phyloP scores from a whole-genome alignment of 2,329 filamentous ascomycete genomes.

The Sordariomycetes sp. region DNA sequence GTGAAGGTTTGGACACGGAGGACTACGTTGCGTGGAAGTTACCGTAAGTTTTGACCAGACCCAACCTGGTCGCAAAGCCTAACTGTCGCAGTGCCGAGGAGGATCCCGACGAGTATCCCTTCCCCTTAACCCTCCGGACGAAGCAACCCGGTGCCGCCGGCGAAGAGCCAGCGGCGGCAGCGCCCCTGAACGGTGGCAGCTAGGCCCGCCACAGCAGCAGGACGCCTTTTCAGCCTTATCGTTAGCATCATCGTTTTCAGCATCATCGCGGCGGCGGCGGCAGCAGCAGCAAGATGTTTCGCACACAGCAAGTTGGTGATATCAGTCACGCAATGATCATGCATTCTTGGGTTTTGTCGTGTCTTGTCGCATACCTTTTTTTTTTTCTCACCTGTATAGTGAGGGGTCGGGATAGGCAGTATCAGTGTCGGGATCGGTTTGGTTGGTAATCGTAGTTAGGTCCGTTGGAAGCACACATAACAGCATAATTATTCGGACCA shows the following conservation, averaged over 20 bases:
- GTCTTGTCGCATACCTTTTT: neutral
- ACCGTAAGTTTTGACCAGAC: constrained; percentile 60
- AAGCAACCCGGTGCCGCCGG: constrained; percentile 30
- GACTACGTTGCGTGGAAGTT: constrained; percentile 98
- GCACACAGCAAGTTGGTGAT: too few relatives aligned
- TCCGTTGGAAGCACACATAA: too few relatives aligned
- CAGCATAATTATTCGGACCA: too few relatives aligned
- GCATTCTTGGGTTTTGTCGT: neutral
- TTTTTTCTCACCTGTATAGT: neutral
- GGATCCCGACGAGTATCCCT: constrained; percentile 66
- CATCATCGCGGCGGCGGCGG: too few relatives aligned
- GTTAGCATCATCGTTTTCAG: too few relatives aligned
- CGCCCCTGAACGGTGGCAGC: constrained; percentile 1
- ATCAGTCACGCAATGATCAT: neutral
- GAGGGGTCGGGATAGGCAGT: neutral
- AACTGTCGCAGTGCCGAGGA: constrained; percentile 66
- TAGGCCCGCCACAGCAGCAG: too few relatives aligned
- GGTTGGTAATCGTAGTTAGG: too few relatives aligned
- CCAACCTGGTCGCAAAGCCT: constrained; percentile 9
- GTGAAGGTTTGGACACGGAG: constrained; percentile 87
- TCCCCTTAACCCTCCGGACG: constrained; percentile 47
- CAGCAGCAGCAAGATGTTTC: too few relatives aligned
- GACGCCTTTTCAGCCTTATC: too few relatives aligned
- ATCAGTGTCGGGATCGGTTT: neutral
- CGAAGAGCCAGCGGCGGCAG: neutral